These are phyloP conservation scores for Ogataea henricii DNA, from an alignment of 805 yeast genomes.

Conservation along the genomic window DNA sequence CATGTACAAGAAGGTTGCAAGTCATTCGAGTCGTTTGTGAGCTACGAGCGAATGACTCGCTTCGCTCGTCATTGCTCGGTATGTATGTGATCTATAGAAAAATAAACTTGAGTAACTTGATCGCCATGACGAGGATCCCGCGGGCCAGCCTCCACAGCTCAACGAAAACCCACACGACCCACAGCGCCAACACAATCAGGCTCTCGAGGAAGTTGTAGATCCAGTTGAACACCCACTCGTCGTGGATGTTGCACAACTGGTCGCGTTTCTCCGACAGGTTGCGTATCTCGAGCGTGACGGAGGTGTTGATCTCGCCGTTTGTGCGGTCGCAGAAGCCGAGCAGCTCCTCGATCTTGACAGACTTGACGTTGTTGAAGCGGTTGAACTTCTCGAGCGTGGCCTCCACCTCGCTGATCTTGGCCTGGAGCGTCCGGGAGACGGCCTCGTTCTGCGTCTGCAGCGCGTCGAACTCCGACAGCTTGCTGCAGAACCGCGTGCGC, in stretches of 20 bases:
- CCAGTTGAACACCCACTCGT: slow-evolving; percentile 39
- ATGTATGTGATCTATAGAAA: slow-evolving; percentile 23
- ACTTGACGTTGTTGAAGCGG: slow-evolving; percentile 23
- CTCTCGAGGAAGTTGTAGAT: slow-evolving; percentile 52
- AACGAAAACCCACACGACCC: slow-evolving; percentile 60
- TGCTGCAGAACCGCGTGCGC: slow-evolving; percentile 25
- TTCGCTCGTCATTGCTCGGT: no score
- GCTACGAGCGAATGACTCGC: no score
- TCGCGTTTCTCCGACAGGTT: slow-evolving; percentile 52
- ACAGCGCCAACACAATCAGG: slow-evolving; percentile 49
- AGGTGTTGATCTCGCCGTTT: slow-evolving; percentile 72
- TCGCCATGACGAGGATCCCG: slow-evolving; percentile 17
- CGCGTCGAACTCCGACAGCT: slow-evolving; percentile 31
- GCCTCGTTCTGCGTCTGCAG: slow-evolving; percentile 33
- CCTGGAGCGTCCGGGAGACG: slow-evolving; percentile 19
- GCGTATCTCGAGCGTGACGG: slow-evolving; percentile 62
- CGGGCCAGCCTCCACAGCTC: slow-evolving; percentile 44
- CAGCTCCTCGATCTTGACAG: slow-evolving; percentile 57
- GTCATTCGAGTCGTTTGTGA: no score
- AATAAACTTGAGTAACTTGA: slow-evolving; percentile 31
- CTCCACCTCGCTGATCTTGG: slow-evolving; percentile 26
- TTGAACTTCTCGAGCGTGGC: slow-evolving; percentile 23
- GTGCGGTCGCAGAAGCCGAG: slow-evolving; percentile 66
- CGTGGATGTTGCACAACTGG: slow-evolving; percentile 32
- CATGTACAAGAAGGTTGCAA: no score